A percentile compares a stretch with the other conserved stretches of the same genome.
Evolutionary conservation across 2,329 filamentous ascomycete species (phyloP).

Genomic region (Epichloe uncinata): DNA sequence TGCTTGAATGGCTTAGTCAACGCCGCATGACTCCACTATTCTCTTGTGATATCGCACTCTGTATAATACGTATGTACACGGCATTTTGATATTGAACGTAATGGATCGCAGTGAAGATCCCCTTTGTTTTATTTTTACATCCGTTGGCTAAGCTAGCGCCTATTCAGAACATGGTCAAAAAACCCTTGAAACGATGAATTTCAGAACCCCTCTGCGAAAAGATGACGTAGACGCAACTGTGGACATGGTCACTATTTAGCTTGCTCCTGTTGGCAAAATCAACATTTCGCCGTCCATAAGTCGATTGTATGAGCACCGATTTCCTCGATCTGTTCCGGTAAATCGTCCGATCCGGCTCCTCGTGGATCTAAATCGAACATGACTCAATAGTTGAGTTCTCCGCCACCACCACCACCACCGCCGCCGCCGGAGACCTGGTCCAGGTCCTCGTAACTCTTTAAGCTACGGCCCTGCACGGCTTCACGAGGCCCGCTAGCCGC

Average conservation of each 20-base stretch:
- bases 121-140: conserved; percentile 1
- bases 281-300: not conserved
- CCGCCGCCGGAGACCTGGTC: conserved; percentile 72
- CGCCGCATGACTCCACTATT: not conserved
- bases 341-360: not conserved
- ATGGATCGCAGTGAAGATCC: not conserved
- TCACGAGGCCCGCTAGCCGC: conserved; percentile 75
- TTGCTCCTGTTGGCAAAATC: not conserved
- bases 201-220: not conserved
- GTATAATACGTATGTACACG: no score
- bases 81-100: no score
- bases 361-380: not conserved
- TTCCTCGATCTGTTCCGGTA: not conserved
- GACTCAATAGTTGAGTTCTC: conserved; percentile 74
- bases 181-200: not conserved
- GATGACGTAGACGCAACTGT: not conserved
- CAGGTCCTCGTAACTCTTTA: conserved; percentile 96
- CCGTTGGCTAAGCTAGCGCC: not conserved
- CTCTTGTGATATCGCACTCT: no score
- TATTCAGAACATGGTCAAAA: not conserved
- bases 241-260: not conserved
- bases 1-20: not conserved
- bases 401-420: conserved; percentile 61
- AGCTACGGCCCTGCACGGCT: conserved; percentile 78
- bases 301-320: not conserved